Conservation (phyloP, 768 basidiomycete genomes). For the Obba rivulosa region DNA sequence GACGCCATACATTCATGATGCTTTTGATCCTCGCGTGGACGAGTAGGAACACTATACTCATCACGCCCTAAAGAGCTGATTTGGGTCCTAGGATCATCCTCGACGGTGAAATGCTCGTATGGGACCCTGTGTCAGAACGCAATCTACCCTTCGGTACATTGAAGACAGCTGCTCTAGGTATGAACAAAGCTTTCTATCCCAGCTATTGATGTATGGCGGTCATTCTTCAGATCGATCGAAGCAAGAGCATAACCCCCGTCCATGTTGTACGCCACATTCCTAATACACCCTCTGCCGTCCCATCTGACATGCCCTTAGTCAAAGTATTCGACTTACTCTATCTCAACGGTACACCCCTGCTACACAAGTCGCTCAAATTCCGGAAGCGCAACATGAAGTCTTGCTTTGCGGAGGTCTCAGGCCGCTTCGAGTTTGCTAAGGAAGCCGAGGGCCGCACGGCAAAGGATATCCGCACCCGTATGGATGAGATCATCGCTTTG, state of each 20-base stretch:
- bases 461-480: constrained; percentile 71
- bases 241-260: constrained; percentile 69
- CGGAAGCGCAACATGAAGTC: constrained; percentile 74
- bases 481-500: constrained; percentile 79
- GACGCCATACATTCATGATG: constrained; percentile 77
- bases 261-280: constrained; percentile 65
- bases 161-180: constrained; percentile 88
- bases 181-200: constrained; percentile 7
- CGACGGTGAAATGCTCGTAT: constrained; percentile 98
- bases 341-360: constrained; percentile 76
- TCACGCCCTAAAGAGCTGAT: too few species aligned
- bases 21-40: constrained; percentile 70
- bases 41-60: constrained; percentile 67
- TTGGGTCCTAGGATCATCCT: constrained; percentile 73
- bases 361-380: constrained; percentile 64
- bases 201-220: neutral
- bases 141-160: constrained; percentile 90
- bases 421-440: constrained; percentile 74
- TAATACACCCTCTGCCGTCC: neutral
- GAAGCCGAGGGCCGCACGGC: constrained; percentile 73
- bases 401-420: constrained; percentile 63
- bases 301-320: constrained; percentile 47
- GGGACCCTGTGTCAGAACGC: constrained; percentile 86
- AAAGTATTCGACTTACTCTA: constrained; percentile 95
- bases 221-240: constrained; percentile 56